Evolutionary conservation across 2,329 filamentous ascomycete species (phyloP).

Genomic region (Trichoderma breve): DNA sequence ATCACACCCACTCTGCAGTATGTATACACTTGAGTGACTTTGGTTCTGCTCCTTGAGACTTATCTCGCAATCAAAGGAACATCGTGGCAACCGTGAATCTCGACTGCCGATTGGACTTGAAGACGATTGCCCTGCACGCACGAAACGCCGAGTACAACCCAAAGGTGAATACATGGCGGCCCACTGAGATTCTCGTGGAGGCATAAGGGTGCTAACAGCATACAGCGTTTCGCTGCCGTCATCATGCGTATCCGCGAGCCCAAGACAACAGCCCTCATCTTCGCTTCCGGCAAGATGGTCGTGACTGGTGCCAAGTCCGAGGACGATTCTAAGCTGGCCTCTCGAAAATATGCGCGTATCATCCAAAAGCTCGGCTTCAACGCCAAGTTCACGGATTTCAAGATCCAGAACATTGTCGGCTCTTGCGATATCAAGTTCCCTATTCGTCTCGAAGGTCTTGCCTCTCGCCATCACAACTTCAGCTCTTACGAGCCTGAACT

Average conservation of each 20-base stretch:
- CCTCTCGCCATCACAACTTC: constrained; percentile 98
- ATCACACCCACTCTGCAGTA: constrained; percentile 95
- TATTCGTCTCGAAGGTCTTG: constrained; percentile 92
- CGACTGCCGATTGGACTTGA: constrained; percentile 93
- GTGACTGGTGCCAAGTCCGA: constrained; percentile 97
- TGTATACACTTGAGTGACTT: constrained; percentile 57
- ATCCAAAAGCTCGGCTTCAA: constrained; percentile 99
- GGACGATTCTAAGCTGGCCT: constrained; percentile 95
- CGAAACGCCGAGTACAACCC: constrained; percentile 98
- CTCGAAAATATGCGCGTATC: constrained; percentile 96
- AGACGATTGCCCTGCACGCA: constrained; percentile 97
- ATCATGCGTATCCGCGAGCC: constrained; percentile 99
- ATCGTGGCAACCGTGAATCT: constrained; percentile 99
- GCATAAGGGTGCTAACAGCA: constrained; percentile 21
- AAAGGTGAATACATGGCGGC: constrained; percentile 62
- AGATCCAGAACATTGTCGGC: constrained; percentile 99
- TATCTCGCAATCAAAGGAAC: constrained; percentile 69
- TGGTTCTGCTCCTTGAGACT: constrained; percentile 47
- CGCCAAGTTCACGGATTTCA: constrained; percentile 99
- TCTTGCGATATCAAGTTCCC: constrained; percentile 99
- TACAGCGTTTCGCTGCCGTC: constrained; percentile 92
- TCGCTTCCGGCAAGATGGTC: constrained; percentile 98
- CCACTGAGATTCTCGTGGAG: not conserved
- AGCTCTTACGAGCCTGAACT: constrained; percentile 97
- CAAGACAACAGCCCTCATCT: constrained; percentile 97